A percentile compares a stretch with the other conserved stretches of the same genome.
These are phyloP conservation scores for Pulicaria dysenterica DNA, from an alignment of 129 eudicot genomes.

Conservation along the genomic window DNA sequence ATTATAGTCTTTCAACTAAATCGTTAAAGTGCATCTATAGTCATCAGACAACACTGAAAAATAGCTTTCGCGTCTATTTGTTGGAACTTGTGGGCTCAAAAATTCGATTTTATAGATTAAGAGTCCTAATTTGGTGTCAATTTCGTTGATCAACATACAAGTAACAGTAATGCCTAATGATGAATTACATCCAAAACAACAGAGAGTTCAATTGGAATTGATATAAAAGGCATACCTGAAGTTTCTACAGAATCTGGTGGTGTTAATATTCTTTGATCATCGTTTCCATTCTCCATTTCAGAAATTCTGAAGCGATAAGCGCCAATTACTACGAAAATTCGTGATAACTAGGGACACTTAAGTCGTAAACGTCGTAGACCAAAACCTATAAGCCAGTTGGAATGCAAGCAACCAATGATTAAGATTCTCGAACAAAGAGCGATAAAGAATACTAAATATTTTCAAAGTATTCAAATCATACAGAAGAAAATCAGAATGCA, in stretches of 20 bases:
- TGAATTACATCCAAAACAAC: neutral
- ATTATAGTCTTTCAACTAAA: too few species aligned
- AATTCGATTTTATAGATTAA: neutral
- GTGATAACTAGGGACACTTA: constrained; percentile 2
- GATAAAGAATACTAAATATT: constrained; percentile 4
- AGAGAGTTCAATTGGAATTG: neutral
- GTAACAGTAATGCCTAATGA: neutral
- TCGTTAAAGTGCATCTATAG: neutral
- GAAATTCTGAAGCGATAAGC: constrained; percentile 13
- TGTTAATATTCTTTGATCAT: constrained; percentile 19
- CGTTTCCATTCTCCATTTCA: constrained; percentile 20
- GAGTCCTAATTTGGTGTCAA: neutral
- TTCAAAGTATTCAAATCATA: constrained; percentile 3
- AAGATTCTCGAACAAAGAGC: constrained; percentile 12
- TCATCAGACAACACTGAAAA: neutral
- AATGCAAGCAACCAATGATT: constrained; percentile 1
- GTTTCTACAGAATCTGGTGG: constrained; percentile 23
- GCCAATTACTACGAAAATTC: neutral
- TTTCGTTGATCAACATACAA: constrained; percentile 16
- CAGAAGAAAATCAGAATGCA: neutral
- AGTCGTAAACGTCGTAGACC: constrained; percentile 18
- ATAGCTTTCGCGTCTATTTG: neutral
- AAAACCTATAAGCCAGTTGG: constrained; percentile 3
- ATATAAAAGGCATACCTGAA: constrained; percentile 27
- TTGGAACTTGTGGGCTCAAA: neutral